Evolutionary conservation across 306 rosid genomes (phyloP), one percentile per base, ranked within the genome.

Genomic region (Prosopis cineraria): DNA sequence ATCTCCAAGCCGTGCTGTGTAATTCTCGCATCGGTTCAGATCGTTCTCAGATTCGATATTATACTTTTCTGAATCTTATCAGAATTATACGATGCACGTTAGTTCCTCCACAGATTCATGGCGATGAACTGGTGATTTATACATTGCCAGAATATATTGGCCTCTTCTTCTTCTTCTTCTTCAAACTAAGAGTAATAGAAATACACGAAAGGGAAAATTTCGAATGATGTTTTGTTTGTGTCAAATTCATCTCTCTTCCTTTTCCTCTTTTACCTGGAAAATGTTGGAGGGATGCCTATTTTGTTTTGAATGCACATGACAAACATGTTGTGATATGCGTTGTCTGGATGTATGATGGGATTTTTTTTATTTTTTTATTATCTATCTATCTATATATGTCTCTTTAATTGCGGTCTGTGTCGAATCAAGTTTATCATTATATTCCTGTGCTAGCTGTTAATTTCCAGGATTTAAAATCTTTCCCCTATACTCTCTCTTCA

Each of bases 391-490:
- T 52, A 19, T 8, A 14, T 55, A 3, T 48, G 1, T 43, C 48
- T 43, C 3, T 52, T 52, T 52, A 20, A 55, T 55, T 55, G 80
- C 48, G 80, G n/a, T 48, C 37, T 45, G 13, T 30, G 47, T 34
- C 58, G 79, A 66, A 48, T 74, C 41, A 50, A 78, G 50, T 78
- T 70, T 45, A 37, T 44, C 66, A 75, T 73, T 44, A 43, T 55
- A 6, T 62, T 60, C 60, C 48, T 44, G 13, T 14, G 3, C 58
- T 50, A 50, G 60, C 60, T 53, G 60, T 53, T 22, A 8, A 17
- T 60, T 52, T 50, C 39, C 69, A 48, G 59, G 31, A 4, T n/a
- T 63, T 17, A 40, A 40, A 40, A 40, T n/a, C n/a, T 65, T 67
- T 47, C 34, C 47, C 56, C 52, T 52, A n/a, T 31, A 22, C 70